Base-by-base conservation (phyloP, 495 filamentous ascomycete species). In the Trichoderma parareesei region DNA sequence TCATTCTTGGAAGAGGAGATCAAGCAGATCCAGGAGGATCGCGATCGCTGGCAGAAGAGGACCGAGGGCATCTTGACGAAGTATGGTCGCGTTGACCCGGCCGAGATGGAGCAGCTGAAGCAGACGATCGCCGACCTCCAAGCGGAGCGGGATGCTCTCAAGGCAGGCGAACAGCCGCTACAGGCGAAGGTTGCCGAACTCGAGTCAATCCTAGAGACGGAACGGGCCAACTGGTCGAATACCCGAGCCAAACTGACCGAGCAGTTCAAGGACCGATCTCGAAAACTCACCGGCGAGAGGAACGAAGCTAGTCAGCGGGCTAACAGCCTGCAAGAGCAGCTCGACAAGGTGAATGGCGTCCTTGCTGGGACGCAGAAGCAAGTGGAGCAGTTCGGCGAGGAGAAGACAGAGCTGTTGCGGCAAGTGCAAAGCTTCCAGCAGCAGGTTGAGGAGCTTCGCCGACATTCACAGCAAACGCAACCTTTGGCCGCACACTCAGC, bases 21-120 rank as follows among this genome's bases (percentile, higher is more conserved):
- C 73, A 88, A 87, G 66, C 81, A 97, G 46, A 77, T 97, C 20
- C 87, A 93, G 65, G 87, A 90, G 65, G 92, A 97, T 71, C 85
- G 92, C 5, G 93, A 98, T 69, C 85, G 87, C 38, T 96, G 93
- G 86, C 92, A 95, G 71, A 90, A 96, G 75, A 87, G 95, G 20
- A 90, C 91, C 13, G 92, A 98, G 70, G 90, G 94, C 65, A 96
- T 98, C 61, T 84, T 98, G 27, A 90, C 91, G 67, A 97, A 97
- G 70, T 96, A 98, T 72, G 92, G 97, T 67, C 90, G 94, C 61
- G 87, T 95, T 37, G 94, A 98, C 71, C 94, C 93, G 16, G 90
- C 89, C 1, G 93, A 97, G 69, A 83, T 96, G 65, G 92, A 98
- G 70, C 85, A 85, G 65, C 78, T 98, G 64, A 97, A 93, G 73